Base-by-base conservation (phyloP, 2,329 filamentous ascomycete genomes). In the Neonectria ditissima region DNA sequence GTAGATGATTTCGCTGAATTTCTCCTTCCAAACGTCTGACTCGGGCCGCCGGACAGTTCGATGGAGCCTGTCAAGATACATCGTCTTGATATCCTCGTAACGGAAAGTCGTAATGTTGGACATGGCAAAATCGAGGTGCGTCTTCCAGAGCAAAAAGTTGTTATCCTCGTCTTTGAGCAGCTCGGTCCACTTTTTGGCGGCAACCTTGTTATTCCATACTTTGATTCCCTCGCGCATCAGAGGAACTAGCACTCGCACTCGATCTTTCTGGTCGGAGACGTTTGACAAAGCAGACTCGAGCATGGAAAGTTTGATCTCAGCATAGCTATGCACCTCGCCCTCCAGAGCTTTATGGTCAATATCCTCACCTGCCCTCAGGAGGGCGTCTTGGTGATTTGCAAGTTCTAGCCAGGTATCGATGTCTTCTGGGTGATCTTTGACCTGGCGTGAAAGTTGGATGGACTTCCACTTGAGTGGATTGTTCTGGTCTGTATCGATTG, bases 281-380 rank as follows among this genome's bases (percentile, higher is more conserved):
- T 90, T 86, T 11, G 82, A 80, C 8, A 97, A 77, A 0, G 94
- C 94, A 65, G 93, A 89, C 67, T 95, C 89, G 64, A 94, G 92
- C 65, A 97, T 87, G 2, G 91, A 89, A 2, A 97, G 80, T 68
- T 93, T 95, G 59, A 97, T 88, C 67, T 96, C 91, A 4, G 93
- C 89, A 58, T 92, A 87, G 65, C 91, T 91, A 65, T 85, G 86
- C 54, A 82, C 81, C 73, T 96, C 91, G 3, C 89, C 87, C 28
- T 82, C 80, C 0, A 87, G 89, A 30, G 73, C 77, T 41, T 78
- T 82, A 44, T 74, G 83, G 73, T 80, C 81, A 64, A 73, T 74
- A 45, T 78, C 78, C 22, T 83, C 79, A 26, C 82, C 82, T 24
- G 82, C 80, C 55, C 81, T 80, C 44, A 95, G 80, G 59, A 97